These are phyloP conservation scores for Actinomortierella ambigua DNA, from an alignment of 371 early-diverging fungal genomes.

Conservation along the genomic window DNA sequence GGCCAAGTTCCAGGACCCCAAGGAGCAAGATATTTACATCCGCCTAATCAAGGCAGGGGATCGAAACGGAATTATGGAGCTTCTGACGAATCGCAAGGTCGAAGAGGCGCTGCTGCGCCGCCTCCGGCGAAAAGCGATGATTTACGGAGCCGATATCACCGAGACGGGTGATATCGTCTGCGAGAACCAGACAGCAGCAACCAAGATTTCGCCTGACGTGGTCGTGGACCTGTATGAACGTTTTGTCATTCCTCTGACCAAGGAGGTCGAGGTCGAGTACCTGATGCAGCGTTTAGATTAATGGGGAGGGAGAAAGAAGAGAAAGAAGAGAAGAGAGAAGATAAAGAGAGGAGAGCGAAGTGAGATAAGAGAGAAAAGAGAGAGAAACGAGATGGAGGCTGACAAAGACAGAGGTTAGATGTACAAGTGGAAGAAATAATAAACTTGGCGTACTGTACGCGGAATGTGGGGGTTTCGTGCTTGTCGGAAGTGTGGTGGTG, in stretches of 20 bases:
- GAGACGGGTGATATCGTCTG: constrained; percentile 37
- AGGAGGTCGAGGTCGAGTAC: constrained; percentile 94
- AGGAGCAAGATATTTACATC: constrained; percentile 76
- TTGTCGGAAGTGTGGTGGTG: too few relatives aligned
- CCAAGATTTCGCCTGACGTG: constrained; percentile 72
- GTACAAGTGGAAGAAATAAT: not conserved
- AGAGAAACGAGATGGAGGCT: not conserved
- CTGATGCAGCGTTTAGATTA: constrained; percentile 68
- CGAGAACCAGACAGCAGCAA: constrained; percentile 26
- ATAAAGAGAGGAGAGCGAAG: constrained; percentile 1
- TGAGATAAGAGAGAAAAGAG: not conserved
- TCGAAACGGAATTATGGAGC: constrained; percentile 76
- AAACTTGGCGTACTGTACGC: not conserved
- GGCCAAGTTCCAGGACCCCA: constrained; percentile 89
- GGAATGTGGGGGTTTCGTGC: not conserved
- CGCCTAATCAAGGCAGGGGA: constrained; percentile 79
- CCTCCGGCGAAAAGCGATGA: constrained; percentile 84
- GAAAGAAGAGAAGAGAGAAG: not conserved
- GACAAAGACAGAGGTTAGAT: not conserved
- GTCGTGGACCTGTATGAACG: constrained; percentile 89
- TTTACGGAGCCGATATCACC: constrained; percentile 88
- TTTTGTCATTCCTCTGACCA: constrained; percentile 88
- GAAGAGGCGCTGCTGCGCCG: constrained; percentile 84
- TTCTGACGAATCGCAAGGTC: constrained; percentile 85
- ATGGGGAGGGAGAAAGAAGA: too few relatives aligned